Percentiles rank a stretch among this genome's conserved stretches.
phyloP scores from a whole-genome alignment of 1,139 yeast genomes.

The Geotrichum aggregatum region DNA sequence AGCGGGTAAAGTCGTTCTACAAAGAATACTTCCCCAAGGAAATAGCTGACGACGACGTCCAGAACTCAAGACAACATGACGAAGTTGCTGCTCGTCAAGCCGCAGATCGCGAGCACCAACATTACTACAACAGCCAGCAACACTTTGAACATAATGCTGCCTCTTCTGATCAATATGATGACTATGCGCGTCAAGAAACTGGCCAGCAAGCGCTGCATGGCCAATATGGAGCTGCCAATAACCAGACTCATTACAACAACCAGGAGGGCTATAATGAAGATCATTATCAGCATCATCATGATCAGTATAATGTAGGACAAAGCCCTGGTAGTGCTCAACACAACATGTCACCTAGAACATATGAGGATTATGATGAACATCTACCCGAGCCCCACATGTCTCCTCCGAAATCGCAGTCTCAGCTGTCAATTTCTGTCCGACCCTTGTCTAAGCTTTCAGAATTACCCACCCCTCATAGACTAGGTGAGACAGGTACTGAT shows the following conservation, averaged over 20 bases:
- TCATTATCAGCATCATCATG: background rate
- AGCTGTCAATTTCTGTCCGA: constrained; percentile 13
- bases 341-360: background rate
- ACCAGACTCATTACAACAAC: background rate
- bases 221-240: too few relatives aligned
- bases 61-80: constrained; percentile 1
- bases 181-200: background rate
- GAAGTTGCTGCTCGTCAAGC: too few relatives aligned
- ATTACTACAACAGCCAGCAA: background rate
- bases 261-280: background rate
- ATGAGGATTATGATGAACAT: background rate
- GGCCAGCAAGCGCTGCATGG: too few relatives aligned
- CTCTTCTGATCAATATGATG: background rate
- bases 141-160: background rate
- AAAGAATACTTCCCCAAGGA: constrained; percentile 33
- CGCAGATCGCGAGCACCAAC: background rate
- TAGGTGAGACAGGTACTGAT: constrained; percentile 33
- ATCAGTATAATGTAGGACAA: background rate
- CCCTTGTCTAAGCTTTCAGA: constrained; percentile 30
- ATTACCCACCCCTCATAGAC: constrained; percentile 36
- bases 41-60: constrained; percentile 6
- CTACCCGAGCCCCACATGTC: background rate
- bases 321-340: background rate
- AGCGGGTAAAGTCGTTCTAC: constrained; percentile 35
- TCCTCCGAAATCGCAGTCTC: constrained; percentile 13